Evolutionary conservation across 2,329 filamentous ascomycete genomes (phyloP).

Genomic region (Coniella vitis): DNA sequence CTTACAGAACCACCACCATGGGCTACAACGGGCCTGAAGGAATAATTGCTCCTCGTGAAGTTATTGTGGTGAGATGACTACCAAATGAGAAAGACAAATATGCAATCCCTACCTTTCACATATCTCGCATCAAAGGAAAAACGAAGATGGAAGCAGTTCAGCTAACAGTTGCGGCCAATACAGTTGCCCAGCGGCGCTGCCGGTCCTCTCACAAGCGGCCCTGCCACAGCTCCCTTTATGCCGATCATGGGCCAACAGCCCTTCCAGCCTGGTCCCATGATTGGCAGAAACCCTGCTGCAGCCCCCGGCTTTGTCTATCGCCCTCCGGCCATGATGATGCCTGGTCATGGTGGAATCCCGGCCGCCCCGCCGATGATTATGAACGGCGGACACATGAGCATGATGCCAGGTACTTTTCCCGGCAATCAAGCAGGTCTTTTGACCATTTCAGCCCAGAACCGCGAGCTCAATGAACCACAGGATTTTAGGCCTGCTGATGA

Average conservation of each 20-base stretch:
- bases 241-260: slow-evolving; percentile 21
- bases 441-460: slow-evolving; percentile 41
- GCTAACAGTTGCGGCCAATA: slow-evolving; percentile 12
- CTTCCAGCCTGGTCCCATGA: background rate
- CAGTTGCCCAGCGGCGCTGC: slow-evolving; percentile 17
- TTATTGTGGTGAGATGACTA: slow-evolving; percentile 2
- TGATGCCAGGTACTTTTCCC: slow-evolving; percentile 31
- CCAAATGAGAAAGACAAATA: too few species aligned
- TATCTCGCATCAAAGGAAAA: too few species aligned
- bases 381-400: slow-evolving; percentile 10
- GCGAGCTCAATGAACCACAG: slow-evolving; percentile 49
- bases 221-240: slow-evolving; percentile 16
- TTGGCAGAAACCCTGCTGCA: background rate
- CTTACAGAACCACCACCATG: background rate
- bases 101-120: too few species aligned
- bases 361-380: slow-evolving; percentile 14
- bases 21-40: slow-evolving; percentile 5
- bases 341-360: background rate
- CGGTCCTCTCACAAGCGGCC: slow-evolving; percentile 16
- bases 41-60: slow-evolving; percentile 7
- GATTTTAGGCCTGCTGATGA: slow-evolving; percentile 58
- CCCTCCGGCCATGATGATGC: too few species aligned
- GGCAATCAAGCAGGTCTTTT: slow-evolving; percentile 18
- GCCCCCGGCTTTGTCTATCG: too few species aligned
- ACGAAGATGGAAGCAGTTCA: background rate